Base-by-base conservation (phyloP, 2,329 filamentous ascomycete species). In the Clarireedia monteithiana region DNA sequence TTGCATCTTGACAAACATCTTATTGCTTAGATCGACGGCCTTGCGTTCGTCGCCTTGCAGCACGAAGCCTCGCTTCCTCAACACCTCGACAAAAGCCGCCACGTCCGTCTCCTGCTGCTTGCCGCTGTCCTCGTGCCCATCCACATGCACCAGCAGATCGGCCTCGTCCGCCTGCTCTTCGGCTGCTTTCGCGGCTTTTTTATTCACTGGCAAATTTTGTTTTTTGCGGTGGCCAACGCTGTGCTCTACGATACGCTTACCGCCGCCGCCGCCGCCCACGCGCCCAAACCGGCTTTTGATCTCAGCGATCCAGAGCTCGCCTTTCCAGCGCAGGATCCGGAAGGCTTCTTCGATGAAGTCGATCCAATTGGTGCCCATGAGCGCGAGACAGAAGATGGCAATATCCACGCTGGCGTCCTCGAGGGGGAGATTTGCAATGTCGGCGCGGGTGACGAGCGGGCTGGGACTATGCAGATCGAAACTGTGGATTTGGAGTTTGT, bases 281-380 rank as follows among this genome's bases (percentile, higher is more conserved):
- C 83, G 79, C 3, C 83, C 85, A 68, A 99, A 97, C 34, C 94
- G 87, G 62, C 84, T 89, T 75, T 97, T 97, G 73, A 99, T 96
- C 74, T 99, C 94, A 48, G 90, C 89, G 51, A 99, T 82, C 94
- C 94, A 99, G 53, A 96, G 84, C 76, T 99, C 94, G 63, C 94
- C 94, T 68, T 94, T 92, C 81, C 91, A 91, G 68, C 90, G 86
- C 59, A 99, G 80, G 51, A 97, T 79, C 53, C 94, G 85, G 76
- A 90, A 95, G 14, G 92, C 92, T 74, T 99, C 94, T 73, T 97
- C 94, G 66, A 99, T 82, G 70, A 99, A 97, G 65, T 90, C 85
- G 53, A 95, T 81, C 92, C 94, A 99, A 74, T 99, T 99, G 55
- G 94, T 99, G 68, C 94, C 94, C 94, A 99, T 99, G 58, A 99